A percentile compares a stretch with the other conserved stretches of the same genome.
Evolutionary conservation across 768 basidiomycete genomes (phyloP).

Genomic region (Suillus ampliporus): DNA sequence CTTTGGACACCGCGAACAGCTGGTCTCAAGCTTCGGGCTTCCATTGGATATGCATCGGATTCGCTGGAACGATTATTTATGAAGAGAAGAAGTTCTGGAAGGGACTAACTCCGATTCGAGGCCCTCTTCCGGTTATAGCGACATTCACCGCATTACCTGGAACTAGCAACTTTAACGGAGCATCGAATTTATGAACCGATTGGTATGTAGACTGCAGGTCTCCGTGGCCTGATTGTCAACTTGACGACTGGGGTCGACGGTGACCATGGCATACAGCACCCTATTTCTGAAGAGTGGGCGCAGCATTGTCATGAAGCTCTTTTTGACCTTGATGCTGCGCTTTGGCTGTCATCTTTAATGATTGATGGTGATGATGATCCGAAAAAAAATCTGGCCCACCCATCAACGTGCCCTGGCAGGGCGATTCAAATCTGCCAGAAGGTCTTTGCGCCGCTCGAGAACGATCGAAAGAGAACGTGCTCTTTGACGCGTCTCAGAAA

Average conservation of each 20-base stretch:
- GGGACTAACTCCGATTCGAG: constrained; percentile 3
- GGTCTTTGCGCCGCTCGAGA: not conserved
- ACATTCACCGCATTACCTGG: not conserved
- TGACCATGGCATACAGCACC: not conserved
- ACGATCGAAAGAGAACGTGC: not conserved
- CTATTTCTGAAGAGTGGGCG: not conserved
- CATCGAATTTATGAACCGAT: not conserved
- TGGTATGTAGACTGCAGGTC: not conserved
- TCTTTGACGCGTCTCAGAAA: not conserved
- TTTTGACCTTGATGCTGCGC: constrained; percentile 2
- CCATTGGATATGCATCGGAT: constrained; percentile 7
- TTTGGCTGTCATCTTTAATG: not conserved
- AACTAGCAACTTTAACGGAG: not conserved
- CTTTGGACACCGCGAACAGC: constrained; percentile 7
- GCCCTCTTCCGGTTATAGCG: not conserved
- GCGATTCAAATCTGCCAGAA: not conserved
- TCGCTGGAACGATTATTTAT: constrained; percentile 5
- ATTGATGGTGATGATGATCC: constrained; percentile 1
- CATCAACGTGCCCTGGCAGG: not conserved
- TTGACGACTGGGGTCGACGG: not conserved
- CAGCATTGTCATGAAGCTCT: not conserved
- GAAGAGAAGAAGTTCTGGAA: constrained; percentile 1
- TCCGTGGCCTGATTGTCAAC: constrained; percentile 1
- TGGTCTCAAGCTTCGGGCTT: constrained; percentile 3
- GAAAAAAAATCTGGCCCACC: not conserved